These are phyloP conservation scores for Nakaseomyces nivariensis DNA, from an alignment of 1,139 yeast genomes.

Conservation along the genomic window DNA sequence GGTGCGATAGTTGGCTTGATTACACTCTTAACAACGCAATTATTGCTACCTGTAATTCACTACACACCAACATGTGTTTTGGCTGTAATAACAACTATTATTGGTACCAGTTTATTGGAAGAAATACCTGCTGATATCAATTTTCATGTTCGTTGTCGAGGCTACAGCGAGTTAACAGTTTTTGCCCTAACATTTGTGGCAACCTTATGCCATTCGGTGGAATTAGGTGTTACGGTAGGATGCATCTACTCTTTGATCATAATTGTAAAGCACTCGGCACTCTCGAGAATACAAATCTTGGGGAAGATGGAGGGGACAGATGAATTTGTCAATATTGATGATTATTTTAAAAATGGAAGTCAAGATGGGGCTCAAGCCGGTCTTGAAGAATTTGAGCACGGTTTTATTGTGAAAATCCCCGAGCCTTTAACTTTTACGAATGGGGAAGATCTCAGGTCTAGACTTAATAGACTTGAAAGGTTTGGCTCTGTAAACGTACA, in stretches of 20 bases:
- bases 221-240: constrained; percentile 83
- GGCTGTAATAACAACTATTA: constrained; percentile 70
- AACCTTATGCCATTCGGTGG: constrained; percentile 76
- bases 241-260: constrained; percentile 68
- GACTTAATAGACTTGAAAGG: constrained; percentile 68
- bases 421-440: constrained; percentile 92
- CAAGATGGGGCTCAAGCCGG: constrained; percentile 11
- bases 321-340: constrained; percentile 71
- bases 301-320: constrained; percentile 75
- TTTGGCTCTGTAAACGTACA: constrained; percentile 80
- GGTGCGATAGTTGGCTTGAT: constrained; percentile 72
- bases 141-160: constrained; percentile 66
- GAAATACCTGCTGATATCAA: constrained; percentile 76
- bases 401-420: constrained; percentile 77
- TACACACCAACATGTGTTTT: constrained; percentile 74
- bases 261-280: constrained; percentile 76
- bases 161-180: constrained; percentile 69
- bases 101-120: constrained; percentile 69
- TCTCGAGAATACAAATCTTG: constrained; percentile 80
- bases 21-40: constrained; percentile 56
- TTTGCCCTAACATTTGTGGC: constrained; percentile 61
- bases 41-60: constrained; percentile 53
- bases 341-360: constrained; percentile 9
- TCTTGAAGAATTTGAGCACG: constrained; percentile 68
- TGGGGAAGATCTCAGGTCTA: constrained; percentile 66